Evolutionary conservation across 2,329 filamentous ascomycete genomes (phyloP).

Genomic region (Fusarium graminum): DNA sequence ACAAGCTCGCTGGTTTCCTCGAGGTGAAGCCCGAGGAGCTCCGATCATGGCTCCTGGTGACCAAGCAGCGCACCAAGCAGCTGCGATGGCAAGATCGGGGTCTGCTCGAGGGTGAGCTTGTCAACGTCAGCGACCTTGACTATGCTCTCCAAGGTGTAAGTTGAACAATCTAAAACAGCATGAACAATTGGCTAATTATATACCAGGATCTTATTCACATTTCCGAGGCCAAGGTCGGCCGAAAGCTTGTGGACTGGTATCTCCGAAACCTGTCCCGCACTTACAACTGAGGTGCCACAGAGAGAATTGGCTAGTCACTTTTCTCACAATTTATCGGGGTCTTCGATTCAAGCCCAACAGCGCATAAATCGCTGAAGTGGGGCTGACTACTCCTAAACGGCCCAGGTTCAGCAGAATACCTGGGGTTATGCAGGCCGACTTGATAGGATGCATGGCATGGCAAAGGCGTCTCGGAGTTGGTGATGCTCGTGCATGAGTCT

Average conservation of each 20-base stretch:
- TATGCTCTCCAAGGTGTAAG: constrained; percentile 94
- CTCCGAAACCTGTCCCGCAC: constrained; percentile 95
- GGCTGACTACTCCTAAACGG: constrained; percentile 29
- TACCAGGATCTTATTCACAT: constrained; percentile 93
- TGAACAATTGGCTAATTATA: constrained; percentile 13
- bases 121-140: constrained; percentile 95
- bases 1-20: constrained; percentile 97
- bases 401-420: constrained; percentile 42
- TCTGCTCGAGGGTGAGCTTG: constrained; percentile 89
- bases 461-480: constrained; percentile 60
- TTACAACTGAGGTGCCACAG: constrained; percentile 70
- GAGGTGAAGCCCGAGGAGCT: constrained; percentile 97
- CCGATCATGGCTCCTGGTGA: constrained; percentile 92
- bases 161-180: constrained; percentile 45
- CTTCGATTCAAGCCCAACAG: constrained; percentile 30
- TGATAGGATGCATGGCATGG: constrained; percentile 57
- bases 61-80: constrained; percentile 98
- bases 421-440: constrained; percentile 52
- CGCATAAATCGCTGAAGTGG: constrained; percentile 15
- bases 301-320: constrained; percentile 46
- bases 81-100: constrained; percentile 91
- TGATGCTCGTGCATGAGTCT: constrained; percentile 52
- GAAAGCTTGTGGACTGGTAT: constrained; percentile 99
- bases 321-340: constrained; percentile 40
- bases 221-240: constrained; percentile 97